These are phyloP conservation scores for Aspergillus sp. DNA, from an alignment of 2,329 filamentous ascomycete genomes.

Conservation along the genomic window DNA sequence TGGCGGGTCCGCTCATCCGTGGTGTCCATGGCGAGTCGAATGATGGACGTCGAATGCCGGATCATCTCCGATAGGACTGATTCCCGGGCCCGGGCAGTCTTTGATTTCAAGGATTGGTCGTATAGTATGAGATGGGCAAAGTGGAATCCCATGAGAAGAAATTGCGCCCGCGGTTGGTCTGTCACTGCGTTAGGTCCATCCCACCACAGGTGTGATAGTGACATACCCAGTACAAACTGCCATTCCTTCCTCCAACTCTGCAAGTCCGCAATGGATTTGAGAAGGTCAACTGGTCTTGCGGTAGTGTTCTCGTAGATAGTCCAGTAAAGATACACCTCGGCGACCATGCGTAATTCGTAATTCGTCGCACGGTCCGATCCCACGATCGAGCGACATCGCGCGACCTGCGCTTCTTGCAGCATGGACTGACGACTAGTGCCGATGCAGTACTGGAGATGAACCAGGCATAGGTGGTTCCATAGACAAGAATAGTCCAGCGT, in stretches of 20 bases:
- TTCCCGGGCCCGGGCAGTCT: constrained; percentile 34
- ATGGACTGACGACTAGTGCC: constrained; percentile 42
- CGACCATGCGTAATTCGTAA: constrained; percentile 48
- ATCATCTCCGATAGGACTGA: constrained; percentile 44
- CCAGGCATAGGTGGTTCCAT: constrained; percentile 47
- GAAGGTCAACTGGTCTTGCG: constrained; percentile 28
- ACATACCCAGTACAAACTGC: constrained; percentile 39
- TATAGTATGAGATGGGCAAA: constrained; percentile 47
- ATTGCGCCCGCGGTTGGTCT: constrained; percentile 44
- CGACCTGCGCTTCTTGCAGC: constrained; percentile 38
- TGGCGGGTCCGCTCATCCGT: constrained; percentile 46
- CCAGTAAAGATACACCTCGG: constrained; percentile 48
- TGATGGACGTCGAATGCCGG: constrained; percentile 38
- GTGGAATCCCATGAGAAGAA: constrained; percentile 47
- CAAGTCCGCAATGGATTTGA: constrained; percentile 33
- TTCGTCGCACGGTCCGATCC: constrained; percentile 41
- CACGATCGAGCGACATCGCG: constrained; percentile 38
- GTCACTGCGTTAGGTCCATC: not conserved
- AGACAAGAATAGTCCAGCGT: constrained; percentile 35
- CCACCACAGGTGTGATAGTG: not conserved
- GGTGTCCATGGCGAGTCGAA: constrained; percentile 44
- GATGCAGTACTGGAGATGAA: constrained; percentile 48
- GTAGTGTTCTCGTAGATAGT: constrained; percentile 42
- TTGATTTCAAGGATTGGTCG: constrained; percentile 34
- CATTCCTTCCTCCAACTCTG: constrained; percentile 41